These are phyloP conservation scores for Hericium erinaceus DNA, from an alignment of 768 basidiomycete species.

Conservation along the genomic window DNA sequence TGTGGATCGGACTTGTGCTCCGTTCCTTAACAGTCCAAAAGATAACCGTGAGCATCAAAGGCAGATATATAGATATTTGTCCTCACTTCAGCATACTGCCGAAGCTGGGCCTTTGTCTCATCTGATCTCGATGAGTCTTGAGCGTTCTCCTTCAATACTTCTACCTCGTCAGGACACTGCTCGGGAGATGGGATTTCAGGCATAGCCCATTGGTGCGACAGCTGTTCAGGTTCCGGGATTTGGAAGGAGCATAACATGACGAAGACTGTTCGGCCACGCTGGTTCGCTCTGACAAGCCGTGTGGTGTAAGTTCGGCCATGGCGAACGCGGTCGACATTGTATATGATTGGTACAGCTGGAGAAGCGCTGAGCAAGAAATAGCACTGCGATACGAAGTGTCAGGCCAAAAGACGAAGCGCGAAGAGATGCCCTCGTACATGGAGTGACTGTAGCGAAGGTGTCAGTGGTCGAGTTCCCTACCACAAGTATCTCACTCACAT, in stretches of 20 bases:
- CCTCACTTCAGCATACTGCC: background rate
- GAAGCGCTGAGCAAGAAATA: slow-evolving; percentile 77
- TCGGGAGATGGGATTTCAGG: slow-evolving; percentile 51
- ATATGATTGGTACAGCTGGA: slow-evolving; percentile 63
- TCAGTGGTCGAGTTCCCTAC: background rate
- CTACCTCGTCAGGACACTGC: slow-evolving; percentile 23
- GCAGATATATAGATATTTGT: slow-evolving; percentile 16
- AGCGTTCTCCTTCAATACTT: background rate
- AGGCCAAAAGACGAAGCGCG: too few relatives aligned
- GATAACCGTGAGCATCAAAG: background rate
- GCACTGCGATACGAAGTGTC: slow-evolving; percentile 36
- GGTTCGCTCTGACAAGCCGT: slow-evolving; percentile 35
- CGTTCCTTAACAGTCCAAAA: slow-evolving; percentile 42
- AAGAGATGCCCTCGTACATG: slow-evolving; percentile 40
- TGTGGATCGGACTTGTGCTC: slow-evolving; percentile 54
- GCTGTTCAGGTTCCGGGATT: slow-evolving; percentile 68
- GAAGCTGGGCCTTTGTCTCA: too few relatives aligned
- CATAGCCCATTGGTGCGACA: slow-evolving; percentile 57
- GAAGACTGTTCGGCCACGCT: slow-evolving; percentile 43
- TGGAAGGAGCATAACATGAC: slow-evolving; percentile 79
- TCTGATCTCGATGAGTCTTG: too few relatives aligned
- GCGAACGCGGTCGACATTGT: slow-evolving; percentile 67
- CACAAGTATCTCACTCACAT: slow-evolving; percentile 41
- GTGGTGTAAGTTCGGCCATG: slow-evolving; percentile 70
- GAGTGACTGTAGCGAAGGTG: slow-evolving; percentile 37